Evolutionary conservation across 108 stramenopile species (phyloP), one percentile per base, ranked within the genome.

Genomic region (Stephanodiscus minutulus): DNA sequence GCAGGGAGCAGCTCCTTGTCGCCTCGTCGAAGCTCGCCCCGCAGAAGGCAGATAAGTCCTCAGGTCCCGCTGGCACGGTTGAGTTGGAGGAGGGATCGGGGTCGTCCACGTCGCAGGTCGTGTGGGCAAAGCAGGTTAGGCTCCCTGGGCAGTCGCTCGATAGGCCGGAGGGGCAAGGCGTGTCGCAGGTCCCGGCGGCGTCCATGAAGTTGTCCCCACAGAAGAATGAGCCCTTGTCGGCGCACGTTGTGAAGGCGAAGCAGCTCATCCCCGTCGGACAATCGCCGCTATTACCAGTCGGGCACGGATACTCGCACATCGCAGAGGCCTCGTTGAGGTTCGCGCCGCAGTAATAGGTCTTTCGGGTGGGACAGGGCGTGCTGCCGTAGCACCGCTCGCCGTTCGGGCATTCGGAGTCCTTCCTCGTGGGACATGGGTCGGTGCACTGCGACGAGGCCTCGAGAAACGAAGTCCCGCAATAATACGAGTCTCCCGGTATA

Each of bases 181-280:
- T 11, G 25, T 54, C 73, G n/a, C 80, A 81, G 66, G 58, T 69
- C 41, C 73, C 56, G 18, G 60, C 69, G 3, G 80, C 80, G 22
- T 74, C 73, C 29, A 81, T 56, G 59, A 70, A 81, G 66, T 74
- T 81, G 21, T 48, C 64, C 1, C 80, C 80, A 24, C 80, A 81
- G 64, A 58, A 81, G 53, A 81, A 81, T 1, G 80, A 61, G 49
- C 74, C 73, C 49, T 70, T 74, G 58, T 74, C 80, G n/a, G 73
- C 80, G 47, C 80, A 81, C 1, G 73, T 81, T 25, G 80, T 81
- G 39, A 74, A 81, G 27, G 73, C 80, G 44, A 81, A 81, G 61
- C 80, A 81, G 47, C 73, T 74, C 41, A 81, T 46, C 0, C 80
- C 80, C 1, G 69, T 74, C 21, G 80, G 80, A 39, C 80, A 81